phyloP scores from a whole-genome alignment of 108 stramenopile genomes.

The Pelagomonas calceolata region DNA sequence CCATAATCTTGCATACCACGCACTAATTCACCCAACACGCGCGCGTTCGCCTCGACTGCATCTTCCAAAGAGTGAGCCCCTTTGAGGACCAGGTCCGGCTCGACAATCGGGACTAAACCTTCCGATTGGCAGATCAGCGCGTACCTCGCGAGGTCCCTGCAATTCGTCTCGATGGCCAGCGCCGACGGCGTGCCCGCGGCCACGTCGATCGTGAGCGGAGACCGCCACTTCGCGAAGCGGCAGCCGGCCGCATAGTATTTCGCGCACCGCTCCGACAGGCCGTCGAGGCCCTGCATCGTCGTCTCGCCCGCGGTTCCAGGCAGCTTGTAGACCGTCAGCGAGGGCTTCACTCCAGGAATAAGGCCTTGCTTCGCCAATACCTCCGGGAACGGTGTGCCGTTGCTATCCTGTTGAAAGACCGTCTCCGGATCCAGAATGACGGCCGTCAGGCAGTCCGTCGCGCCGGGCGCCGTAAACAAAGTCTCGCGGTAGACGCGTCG shows the following conservation, averaged over 20 bases:
- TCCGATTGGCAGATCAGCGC: conserved; percentile 76
- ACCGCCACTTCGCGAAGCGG: conserved; percentile 79
- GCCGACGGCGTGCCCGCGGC: conserved; percentile 55
- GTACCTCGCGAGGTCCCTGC: conserved; percentile 71
- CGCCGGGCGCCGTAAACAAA: conserved; percentile 53
- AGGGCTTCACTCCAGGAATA: conserved; percentile 73
- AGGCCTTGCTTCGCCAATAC: conserved; percentile 56
- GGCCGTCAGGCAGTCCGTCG: conserved; percentile 64
- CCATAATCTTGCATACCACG: conserved; percentile 78
- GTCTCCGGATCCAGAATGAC: conserved; percentile 86
- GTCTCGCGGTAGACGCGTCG: conserved; percentile 68
- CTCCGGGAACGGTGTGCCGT: conserved; percentile 68
- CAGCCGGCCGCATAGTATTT: conserved; percentile 77
- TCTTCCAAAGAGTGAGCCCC: conserved; percentile 48
- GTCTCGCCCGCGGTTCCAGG: conserved; percentile 74
- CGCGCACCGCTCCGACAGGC: conserved; percentile 58
- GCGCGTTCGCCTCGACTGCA: conserved; percentile 43
- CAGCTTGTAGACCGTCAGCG: conserved; percentile 56
- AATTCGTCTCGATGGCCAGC: conserved; percentile 62
- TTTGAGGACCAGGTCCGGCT: conserved; percentile 62
- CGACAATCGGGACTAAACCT: conserved; percentile 86
- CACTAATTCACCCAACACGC: conserved; percentile 46
- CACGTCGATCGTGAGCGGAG: conserved; percentile 46
- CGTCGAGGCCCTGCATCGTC: conserved; percentile 73
- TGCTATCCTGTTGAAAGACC: conserved; percentile 50